Conservation (phyloP, 805 yeast species). For the Starmerella powellii region DNA sequence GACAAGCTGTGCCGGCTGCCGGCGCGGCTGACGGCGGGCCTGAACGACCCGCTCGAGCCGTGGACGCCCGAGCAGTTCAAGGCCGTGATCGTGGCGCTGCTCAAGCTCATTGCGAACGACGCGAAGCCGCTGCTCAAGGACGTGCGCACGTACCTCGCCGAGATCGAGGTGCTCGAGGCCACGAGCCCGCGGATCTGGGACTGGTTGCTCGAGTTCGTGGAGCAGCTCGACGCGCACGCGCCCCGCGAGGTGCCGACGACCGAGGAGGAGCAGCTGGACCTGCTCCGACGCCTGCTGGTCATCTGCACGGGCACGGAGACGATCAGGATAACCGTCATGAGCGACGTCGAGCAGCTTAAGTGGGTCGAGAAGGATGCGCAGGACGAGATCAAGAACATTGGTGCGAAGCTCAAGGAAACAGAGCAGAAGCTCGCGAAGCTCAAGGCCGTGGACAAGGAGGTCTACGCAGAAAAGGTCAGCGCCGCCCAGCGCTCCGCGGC, state of each 20-base stretch:
- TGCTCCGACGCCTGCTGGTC: constrained; percentile 24
- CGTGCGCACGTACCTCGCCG: constrained; percentile 22
- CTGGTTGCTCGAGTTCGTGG: constrained; percentile 24
- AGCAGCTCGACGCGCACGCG: constrained; percentile 18
- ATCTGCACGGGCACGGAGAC: constrained; percentile 29
- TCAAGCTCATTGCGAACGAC: constrained; percentile 28
- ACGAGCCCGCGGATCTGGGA: constrained; percentile 28
- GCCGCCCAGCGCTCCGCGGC: constrained; percentile 23
- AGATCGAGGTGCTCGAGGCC: constrained; percentile 28
- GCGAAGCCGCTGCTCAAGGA: constrained; percentile 24
- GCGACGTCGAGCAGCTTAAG: constrained; percentile 26
- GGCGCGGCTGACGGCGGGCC: constrained; percentile 25
- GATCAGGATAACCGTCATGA: constrained; percentile 27
- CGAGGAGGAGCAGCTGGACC: constrained; percentile 24
- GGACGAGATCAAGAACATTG: constrained; percentile 25
- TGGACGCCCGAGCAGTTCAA: constrained; percentile 31
- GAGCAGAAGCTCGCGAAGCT: constrained; percentile 21
- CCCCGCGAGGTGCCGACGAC: constrained; percentile 13
- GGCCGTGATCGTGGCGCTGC: constrained; percentile 26
- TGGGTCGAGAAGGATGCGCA: constrained; percentile 21
- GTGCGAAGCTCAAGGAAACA: constrained; percentile 22
- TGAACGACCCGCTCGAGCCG: constrained; percentile 29
- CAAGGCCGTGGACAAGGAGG: constrained; percentile 19
- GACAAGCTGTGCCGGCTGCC: constrained; percentile 31
- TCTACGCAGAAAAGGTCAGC: constrained; percentile 24